Conservation (phyloP, 345 rosid genomes). For the Atalantia buxifolia region DNA sequence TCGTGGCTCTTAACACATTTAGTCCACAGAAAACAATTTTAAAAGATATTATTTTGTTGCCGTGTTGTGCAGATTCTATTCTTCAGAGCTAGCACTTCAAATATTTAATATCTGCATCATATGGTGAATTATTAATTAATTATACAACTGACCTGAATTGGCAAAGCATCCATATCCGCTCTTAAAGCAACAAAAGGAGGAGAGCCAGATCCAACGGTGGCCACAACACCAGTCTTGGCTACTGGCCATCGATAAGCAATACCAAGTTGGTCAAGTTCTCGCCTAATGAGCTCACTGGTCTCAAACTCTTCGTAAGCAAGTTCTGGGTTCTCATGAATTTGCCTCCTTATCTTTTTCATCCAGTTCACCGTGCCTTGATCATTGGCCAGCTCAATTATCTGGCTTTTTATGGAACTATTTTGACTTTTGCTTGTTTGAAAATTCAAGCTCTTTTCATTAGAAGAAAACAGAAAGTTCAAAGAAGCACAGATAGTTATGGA, state of each 20-base stretch:
- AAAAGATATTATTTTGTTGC: not conserved
- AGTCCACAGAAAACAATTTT: not conserved
- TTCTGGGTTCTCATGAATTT: conserved; percentile 58
- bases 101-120: not conserved
- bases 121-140: not conserved
- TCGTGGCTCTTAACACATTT: not conserved
- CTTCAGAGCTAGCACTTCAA: not conserved
- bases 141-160: conserved; percentile 47
- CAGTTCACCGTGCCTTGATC: conserved; percentile 31
- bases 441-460: not conserved
- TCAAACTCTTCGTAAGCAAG: conserved; percentile 55
- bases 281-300: conserved; percentile 49
- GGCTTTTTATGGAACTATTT: conserved; percentile 15
- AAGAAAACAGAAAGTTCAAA: conserved; percentile 1
- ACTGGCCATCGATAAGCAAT: conserved; percentile 55
- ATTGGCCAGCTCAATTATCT: conserved; percentile 31
- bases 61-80: not conserved
- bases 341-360: conserved; percentile 49
- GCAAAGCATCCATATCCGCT: conserved; percentile 77
- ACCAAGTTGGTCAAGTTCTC: conserved; percentile 53
- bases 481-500: conserved; percentile 4
- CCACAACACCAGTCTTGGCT: conserved; percentile 58
- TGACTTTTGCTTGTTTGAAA: not conserved
- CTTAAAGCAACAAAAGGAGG: conserved; percentile 59
- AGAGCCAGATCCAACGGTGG: conserved; percentile 49